These are phyloP conservation scores for Jasminum sambac DNA, from an alignment of 257 asterid genomes.

Conservation along the genomic window DNA sequence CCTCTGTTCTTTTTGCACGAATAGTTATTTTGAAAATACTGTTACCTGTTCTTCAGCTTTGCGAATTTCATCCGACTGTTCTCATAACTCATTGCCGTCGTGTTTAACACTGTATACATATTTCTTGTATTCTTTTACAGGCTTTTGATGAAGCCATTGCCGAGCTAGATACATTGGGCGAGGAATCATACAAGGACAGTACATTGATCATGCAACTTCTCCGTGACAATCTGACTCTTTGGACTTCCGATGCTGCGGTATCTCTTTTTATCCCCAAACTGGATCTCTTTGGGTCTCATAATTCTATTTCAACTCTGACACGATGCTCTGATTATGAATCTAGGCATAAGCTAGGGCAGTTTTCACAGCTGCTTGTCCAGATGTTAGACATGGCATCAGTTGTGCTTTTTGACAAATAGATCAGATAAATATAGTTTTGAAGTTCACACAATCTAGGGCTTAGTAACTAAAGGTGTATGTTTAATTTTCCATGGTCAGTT, in stretches of 20 bases:
- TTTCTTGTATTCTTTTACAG: neutral
- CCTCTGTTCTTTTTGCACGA: neutral
- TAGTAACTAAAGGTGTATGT: neutral
- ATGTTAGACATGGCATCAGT: neutral
- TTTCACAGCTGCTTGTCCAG: neutral
- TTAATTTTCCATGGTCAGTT: neutral
- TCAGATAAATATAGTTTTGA: neutral
- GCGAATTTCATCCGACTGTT: neutral
- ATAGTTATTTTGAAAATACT: neutral
- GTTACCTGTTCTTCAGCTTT: neutral
- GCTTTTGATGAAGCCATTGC: slow-evolving; percentile 4
- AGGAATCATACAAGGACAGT: slow-evolving; percentile 11
- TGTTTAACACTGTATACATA: neutral
- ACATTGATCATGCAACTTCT: slow-evolving; percentile 5
- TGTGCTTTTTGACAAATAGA: neutral
- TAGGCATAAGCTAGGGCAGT: neutral
- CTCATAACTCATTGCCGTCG: neutral
- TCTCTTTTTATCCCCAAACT: neutral
- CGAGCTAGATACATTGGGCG: slow-evolving; percentile 2
- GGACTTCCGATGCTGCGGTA: slow-evolving; percentile 5
- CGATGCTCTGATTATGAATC: neutral
- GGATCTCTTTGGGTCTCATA: neutral
- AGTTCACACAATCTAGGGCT: neutral
- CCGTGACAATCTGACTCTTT: slow-evolving; percentile 6
- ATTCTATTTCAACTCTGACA: neutral